Base-by-base conservation (phyloP, 1,284 basidiomycete species). In the Erythrobasidium hasegawianum region DNA sequence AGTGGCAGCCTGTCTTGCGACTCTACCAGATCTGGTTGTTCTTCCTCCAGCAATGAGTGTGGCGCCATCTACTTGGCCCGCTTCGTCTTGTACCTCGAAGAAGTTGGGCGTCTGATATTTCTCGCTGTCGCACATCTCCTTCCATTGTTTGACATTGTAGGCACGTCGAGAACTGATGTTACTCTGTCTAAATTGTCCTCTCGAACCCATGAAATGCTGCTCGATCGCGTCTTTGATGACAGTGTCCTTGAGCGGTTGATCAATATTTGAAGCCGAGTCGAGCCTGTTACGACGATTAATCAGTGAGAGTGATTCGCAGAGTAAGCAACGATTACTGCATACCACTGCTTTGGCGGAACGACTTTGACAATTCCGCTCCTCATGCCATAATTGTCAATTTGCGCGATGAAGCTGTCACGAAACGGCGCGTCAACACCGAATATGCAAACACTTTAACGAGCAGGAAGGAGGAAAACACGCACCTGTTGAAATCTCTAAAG, bases 331-430 rank as follows among this genome's bases (percentile, higher is more conserved):
- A 29, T 24, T 43, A 41, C 53, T 57, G 81, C 86, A 75, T 69
- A 89, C 93, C 94, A 96, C 81, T 94, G 89, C 73, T 86, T 84
- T 1, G 93, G 93, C 45, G 93, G 93, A 69, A 97, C 87, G 71
- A 97, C 84, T 79, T 97, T 97, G 69, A 93, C 87, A 68, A 97
- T 94, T 20, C 93, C 92, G 71, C 89, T 91, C 62, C 82, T 82
- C 76, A 82, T 83, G 0, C 93, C 93, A 89, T 94, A 97, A 64
- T 84, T 83, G 75, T 92, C 90, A 43, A 96, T 83, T 67, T 79
- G 84, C 70, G 84, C 86, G 83, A 95, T 87, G 77, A 92, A 97
- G 2, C 77, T 85, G 75, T 94, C 8, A 8, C 7, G 14, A 47
- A 24, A 18, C 16, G 5, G 4, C 43, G 22, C n/a, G 22, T 47